phyloP scores from a whole-genome alignment of 2,329 filamentous ascomycete species.

The Sporothrix brasiliensis region DNA sequence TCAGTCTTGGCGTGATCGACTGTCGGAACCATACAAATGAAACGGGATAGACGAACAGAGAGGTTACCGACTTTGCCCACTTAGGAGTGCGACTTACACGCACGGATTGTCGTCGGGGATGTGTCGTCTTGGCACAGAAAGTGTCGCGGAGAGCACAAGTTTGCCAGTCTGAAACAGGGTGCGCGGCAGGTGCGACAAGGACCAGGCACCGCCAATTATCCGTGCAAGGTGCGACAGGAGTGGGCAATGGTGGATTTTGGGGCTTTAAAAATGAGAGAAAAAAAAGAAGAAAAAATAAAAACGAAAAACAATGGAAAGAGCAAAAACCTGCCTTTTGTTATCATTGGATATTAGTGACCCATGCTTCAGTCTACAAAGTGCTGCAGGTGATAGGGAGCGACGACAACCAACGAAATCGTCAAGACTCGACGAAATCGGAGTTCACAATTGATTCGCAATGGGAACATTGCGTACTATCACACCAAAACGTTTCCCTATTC shows the following conservation, averaged over 20 bases:
- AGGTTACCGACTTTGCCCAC: background rate
- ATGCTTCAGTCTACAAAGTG: background rate
- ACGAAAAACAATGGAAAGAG: background rate
- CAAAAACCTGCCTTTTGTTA: background rate
- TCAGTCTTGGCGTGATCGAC: conserved; percentile 28
- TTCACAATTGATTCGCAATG: background rate
- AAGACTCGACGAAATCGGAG: no score
- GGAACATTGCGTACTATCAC: background rate
- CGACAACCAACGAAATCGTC: background rate
- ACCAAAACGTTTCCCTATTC: background rate
- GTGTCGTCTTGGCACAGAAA: conserved; percentile 29
- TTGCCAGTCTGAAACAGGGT: conserved; percentile 13
- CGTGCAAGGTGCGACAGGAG: background rate
- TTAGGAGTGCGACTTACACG: conserved; percentile 4
- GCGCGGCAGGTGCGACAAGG: conserved; percentile 21
- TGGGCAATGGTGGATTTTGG: background rate
- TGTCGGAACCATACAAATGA: conserved; percentile 2
- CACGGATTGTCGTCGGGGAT: conserved; percentile 6
- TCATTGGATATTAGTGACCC: background rate
- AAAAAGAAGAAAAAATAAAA: background rate
- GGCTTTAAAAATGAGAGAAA: background rate
- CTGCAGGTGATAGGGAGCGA: background rate
- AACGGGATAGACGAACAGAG: background rate
- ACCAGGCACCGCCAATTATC: background rate
- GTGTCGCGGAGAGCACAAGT: conserved; percentile 8